These are phyloP conservation scores for Cokeromyces recurvatus DNA, from an alignment of 371 early-diverging fungal species.

Conservation along the genomic window DNA sequence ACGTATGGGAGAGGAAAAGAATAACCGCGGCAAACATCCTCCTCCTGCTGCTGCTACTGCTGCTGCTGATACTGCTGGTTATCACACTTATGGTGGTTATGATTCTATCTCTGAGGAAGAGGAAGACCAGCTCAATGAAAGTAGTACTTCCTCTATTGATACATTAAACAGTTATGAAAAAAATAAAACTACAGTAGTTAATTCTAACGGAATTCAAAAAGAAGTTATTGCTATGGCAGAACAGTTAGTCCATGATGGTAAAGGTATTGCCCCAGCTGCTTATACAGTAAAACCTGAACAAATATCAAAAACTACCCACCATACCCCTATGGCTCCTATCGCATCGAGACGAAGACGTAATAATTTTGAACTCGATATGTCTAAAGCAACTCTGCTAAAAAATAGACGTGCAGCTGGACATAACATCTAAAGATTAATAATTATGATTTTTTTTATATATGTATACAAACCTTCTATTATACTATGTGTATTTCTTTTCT, in stretches of 20 bases:
- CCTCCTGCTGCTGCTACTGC: slow-evolving; percentile 1
- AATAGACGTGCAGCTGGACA: slow-evolving; percentile 21
- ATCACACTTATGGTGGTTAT: slow-evolving; percentile 7
- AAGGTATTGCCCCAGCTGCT: slow-evolving; percentile 22
- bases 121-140: slow-evolving; percentile 15
- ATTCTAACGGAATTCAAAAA: slow-evolving; percentile 13
- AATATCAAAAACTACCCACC: not conserved
- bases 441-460: too few relatives aligned
- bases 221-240: slow-evolving; percentile 26
- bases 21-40: slow-evolving; percentile 15
- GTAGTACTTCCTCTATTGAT: not conserved
- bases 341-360: slow-evolving; percentile 32
- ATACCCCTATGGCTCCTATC: slow-evolving; percentile 15
- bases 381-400: slow-evolving; percentile 45
- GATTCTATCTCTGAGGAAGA: slow-evolving; percentile 25
- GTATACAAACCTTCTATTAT: too few relatives aligned
- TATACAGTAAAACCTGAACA: slow-evolving; percentile 12
- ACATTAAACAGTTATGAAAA: not conserved
- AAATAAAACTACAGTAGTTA: not conserved
- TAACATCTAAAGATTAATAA: too few relatives aligned
- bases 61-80: not conserved
- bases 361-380: slow-evolving; percentile 45
- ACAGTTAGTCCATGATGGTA: slow-evolving; percentile 21
- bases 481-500: too few relatives aligned
- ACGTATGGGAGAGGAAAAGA: slow-evolving; percentile 52